These are phyloP conservation scores for Pyrenophora tritici-repentis DNA, from an alignment of 2,329 filamentous ascomycete species.

Conservation along the genomic window DNA sequence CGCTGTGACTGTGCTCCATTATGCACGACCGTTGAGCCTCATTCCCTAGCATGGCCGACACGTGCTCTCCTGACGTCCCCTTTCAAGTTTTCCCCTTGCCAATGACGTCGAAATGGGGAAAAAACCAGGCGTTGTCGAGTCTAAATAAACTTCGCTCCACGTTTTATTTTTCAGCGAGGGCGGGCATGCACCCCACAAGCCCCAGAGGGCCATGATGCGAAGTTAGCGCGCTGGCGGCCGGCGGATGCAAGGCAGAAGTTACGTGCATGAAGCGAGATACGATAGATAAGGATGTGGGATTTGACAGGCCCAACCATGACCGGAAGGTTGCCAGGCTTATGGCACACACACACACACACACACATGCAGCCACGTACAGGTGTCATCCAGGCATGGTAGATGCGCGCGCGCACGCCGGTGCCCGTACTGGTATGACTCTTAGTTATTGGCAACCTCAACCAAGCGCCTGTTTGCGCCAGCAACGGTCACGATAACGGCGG, in stretches of 20 bases:
- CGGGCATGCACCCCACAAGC: constrained; percentile 27
- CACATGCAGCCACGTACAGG: background rate
- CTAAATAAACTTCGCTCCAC: constrained; percentile 8
- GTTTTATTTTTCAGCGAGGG: background rate
- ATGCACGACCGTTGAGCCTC: constrained; percentile 8
- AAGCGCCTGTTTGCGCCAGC: background rate
- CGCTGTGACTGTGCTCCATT: background rate
- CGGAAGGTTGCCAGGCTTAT: background rate
- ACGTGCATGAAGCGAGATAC: constrained; percentile 6
- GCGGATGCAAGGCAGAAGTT: constrained; percentile 7
- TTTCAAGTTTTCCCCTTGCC: background rate
- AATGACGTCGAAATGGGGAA: background rate
- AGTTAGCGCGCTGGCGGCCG: constrained; percentile 3
- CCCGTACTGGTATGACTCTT: background rate
- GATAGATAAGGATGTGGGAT: constrained; percentile 11
- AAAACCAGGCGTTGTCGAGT: background rate
- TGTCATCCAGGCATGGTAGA: background rate
- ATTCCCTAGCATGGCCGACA: background rate
- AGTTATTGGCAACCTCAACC: no score
- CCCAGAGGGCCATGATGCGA: background rate
- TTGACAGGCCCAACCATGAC: constrained; percentile 7
- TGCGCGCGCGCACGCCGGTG: background rate
- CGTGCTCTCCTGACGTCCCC: background rate
- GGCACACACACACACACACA: background rate
- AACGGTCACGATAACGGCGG: background rate